phyloP scores from a whole-genome alignment of 2,329 filamentous ascomycete species.

The Colletotrichum costaricense region DNA sequence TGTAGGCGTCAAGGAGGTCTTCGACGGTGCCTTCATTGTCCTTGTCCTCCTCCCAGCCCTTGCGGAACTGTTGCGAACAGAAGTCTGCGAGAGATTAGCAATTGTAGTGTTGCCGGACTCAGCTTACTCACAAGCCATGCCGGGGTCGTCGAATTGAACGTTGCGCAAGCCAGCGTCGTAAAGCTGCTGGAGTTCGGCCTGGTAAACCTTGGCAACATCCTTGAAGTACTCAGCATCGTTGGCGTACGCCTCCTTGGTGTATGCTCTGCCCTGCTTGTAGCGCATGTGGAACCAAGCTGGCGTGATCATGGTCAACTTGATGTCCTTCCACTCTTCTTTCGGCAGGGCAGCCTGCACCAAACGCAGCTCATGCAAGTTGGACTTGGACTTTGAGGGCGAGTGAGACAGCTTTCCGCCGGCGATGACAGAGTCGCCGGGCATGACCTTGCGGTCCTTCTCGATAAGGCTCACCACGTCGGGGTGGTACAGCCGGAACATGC shows the following conservation, averaged over 20 bases:
- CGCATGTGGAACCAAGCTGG: slow-evolving; percentile 58
- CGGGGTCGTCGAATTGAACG: slow-evolving; percentile 76
- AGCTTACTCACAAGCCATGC: slow-evolving; percentile 69
- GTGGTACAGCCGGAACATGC: slow-evolving; percentile 66
- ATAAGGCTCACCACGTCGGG: slow-evolving; percentile 66
- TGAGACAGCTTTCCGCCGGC: slow-evolving; percentile 60
- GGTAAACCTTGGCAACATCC: slow-evolving; percentile 74
- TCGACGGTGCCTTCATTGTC: slow-evolving; percentile 75
- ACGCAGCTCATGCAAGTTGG: slow-evolving; percentile 62
- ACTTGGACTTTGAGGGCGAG: slow-evolving; percentile 51
- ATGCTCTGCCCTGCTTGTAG: slow-evolving; percentile 41
- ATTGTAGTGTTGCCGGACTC: not conserved
- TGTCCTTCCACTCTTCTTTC: slow-evolving; percentile 59
- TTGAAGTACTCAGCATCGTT: slow-evolving; percentile 66
- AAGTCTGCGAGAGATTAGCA: slow-evolving; percentile 65
- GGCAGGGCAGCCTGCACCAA: slow-evolving; percentile 59
- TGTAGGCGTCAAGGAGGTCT: slow-evolving; percentile 79
- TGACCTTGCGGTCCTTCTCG: slow-evolving; percentile 63
- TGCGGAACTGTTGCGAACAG: slow-evolving; percentile 77
- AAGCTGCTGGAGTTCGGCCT: slow-evolving; percentile 69
- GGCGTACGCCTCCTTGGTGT: slow-evolving; percentile 40
- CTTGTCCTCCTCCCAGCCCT: slow-evolving; percentile 75
- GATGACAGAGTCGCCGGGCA: slow-evolving; percentile 68
- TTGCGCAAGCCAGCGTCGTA: slow-evolving; percentile 73
- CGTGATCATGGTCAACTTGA: slow-evolving; percentile 67